These are phyloP conservation scores for Volutella citrinella DNA, from an alignment of 2,329 filamentous ascomycete genomes.

Conservation along the genomic window DNA sequence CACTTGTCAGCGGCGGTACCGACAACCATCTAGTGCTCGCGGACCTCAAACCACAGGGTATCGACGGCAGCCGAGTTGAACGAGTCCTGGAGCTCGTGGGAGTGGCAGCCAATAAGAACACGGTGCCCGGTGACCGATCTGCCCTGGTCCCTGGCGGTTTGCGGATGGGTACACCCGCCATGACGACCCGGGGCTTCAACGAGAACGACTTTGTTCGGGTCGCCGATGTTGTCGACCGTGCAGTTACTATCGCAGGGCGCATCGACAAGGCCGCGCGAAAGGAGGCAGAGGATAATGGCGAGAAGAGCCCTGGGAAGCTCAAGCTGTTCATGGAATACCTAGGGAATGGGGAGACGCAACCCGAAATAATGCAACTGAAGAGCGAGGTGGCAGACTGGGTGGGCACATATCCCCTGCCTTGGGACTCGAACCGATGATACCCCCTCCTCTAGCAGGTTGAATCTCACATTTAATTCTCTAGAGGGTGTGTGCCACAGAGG, in stretches of 20 bases:
- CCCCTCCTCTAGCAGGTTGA: too few relatives aligned
- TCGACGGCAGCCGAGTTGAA: conserved; percentile 89
- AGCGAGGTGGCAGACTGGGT: conserved; percentile 79
- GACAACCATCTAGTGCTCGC: conserved; percentile 96
- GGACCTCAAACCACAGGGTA: conserved; percentile 82
- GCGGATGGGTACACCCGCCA: conserved; percentile 91
- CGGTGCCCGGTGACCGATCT: conserved; percentile 90
- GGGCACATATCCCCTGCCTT: conserved; percentile 69
- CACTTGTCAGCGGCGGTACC: conserved; percentile 88
- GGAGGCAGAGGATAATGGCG: conserved; percentile 62
- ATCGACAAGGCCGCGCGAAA: conserved; percentile 71
- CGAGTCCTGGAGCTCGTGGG: conserved; percentile 87
- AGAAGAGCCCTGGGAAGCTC: conserved; percentile 63
- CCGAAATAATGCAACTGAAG: conserved; percentile 70
- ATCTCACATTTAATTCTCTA: too few relatives aligned
- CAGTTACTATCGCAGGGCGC: conserved; percentile 73
- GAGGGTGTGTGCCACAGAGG: too few relatives aligned
- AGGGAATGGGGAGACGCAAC: conserved; percentile 62
- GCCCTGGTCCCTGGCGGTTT: conserved; percentile 91
- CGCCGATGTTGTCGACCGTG: conserved; percentile 80
- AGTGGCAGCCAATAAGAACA: conserved; percentile 99
- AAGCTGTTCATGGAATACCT: conserved; percentile 68
- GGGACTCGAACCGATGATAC: conserved; percentile 45
- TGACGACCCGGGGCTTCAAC: conserved; percentile 93
- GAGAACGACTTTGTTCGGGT: conserved; percentile 85